These are phyloP conservation scores for Acanthamoeba royreba DNA, from an alignment of 208 protist species.

Conservation along the genomic window DNA sequence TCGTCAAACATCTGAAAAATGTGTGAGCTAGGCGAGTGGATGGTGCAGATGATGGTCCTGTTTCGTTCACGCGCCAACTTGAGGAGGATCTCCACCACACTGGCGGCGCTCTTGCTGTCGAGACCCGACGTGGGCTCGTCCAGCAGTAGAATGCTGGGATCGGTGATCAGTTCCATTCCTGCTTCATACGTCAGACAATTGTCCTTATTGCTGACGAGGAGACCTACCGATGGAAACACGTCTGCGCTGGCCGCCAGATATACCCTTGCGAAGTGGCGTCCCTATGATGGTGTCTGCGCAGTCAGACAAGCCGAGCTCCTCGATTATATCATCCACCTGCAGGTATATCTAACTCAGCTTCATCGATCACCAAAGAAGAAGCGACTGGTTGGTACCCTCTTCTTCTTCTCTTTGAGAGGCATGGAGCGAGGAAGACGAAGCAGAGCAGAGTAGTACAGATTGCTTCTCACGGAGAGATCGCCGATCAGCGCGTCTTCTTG, in stretches of 20 bases:
- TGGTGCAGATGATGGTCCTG: conserved; percentile 7
- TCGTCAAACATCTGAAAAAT: conserved; percentile 80
- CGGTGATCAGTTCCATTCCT: conserved; percentile 17
- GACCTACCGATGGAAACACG: conserved; percentile 63
- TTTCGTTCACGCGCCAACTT: not conserved
- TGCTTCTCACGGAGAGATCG: conserved; percentile 47
- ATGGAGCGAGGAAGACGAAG: conserved; percentile 47
- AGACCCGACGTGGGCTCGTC: conserved; percentile 21
- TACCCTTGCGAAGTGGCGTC: conserved; percentile 51
- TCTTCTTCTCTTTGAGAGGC: not conserved
- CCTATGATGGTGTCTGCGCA: conserved; percentile 50
- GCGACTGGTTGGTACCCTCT: not conserved
- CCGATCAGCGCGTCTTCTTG: conserved; percentile 66
- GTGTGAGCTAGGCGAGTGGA: not conserved
- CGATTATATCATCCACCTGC: conserved; percentile 53
- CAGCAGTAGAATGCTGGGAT: not conserved
- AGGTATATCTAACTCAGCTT: not conserved
- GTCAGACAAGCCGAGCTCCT: conserved; percentile 46
- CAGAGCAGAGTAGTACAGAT: conserved; percentile 52
- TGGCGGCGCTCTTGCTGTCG: not conserved
- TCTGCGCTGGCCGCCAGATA: conserved; percentile 68
- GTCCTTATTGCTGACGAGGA: not conserved
- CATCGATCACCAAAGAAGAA: not conserved
- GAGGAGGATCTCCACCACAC: not conserved
- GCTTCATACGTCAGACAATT: not conserved